Conservation (phyloP, 352 stramenopile species). For the Phytopythium chamaehyphon region DNA sequence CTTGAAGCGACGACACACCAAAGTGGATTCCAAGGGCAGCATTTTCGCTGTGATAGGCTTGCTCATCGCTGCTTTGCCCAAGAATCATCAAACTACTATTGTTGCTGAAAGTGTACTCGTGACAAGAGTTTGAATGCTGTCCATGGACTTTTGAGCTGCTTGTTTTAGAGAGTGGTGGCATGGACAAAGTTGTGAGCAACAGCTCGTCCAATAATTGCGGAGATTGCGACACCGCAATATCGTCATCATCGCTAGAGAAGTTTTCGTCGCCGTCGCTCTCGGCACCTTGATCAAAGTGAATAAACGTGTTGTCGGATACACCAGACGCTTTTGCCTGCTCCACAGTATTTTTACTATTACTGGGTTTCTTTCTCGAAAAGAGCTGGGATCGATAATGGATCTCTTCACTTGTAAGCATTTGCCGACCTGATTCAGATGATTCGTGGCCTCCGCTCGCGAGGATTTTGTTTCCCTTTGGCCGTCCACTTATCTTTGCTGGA, state of each 20-base stretch:
- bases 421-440: constrained; percentile 11
- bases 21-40: constrained; percentile 27
- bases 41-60: constrained; percentile 41
- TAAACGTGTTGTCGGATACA: background rate
- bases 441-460: constrained; percentile 12
- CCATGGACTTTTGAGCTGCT: background rate
- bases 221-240: constrained; percentile 60
- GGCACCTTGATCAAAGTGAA: background rate
- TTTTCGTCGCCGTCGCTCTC: constrained; percentile 27
- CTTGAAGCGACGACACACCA: constrained; percentile 53
- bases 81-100: background rate
- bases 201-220: constrained; percentile 67
- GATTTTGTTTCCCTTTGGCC: constrained; percentile 26
- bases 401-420: constrained; percentile 60
- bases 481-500: constrained; percentile 1
- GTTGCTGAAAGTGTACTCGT: background rate
- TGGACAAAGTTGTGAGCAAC: constrained; percentile 67
- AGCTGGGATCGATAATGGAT: constrained; percentile 55
- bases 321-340: constrained; percentile 8
- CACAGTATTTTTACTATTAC: constrained; percentile 23
- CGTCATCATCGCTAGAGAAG: constrained; percentile 52
- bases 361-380: constrained; percentile 65
- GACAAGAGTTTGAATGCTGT: background rate
- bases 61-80: constrained; percentile 12
- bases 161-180: constrained; percentile 46